Base-by-base conservation (phyloP, 1,284 basidiomycete genomes). In the Rhodotorula glutinis region DNA sequence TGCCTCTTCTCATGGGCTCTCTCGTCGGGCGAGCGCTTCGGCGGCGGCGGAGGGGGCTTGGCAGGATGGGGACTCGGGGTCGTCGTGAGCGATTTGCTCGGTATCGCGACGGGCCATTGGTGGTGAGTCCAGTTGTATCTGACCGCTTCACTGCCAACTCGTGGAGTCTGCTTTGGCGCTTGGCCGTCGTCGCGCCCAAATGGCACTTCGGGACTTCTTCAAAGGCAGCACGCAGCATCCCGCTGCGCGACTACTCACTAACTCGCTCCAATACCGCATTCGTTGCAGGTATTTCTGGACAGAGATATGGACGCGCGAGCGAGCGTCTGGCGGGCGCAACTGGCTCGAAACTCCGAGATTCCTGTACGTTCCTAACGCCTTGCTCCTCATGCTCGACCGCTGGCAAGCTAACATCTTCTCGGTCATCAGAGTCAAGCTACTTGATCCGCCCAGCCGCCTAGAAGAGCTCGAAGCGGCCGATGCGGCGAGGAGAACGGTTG, bases 231-330 rank as follows among this genome's bases (percentile, higher is more conserved):
- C n/a, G n/a, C n/a, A n/a, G n/a, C n/a, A n/a, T n/a, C n/a, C n/a
- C n/a, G n/a, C n/a, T n/a, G n/a, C n/a, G n/a, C n/a, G n/a, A n/a
- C n/a, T n/a, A n/a, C n/a, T n/a, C n/a, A n/a, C n/a, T n/a, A n/a
- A n/a, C n/a, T n/a, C n/a, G n/a, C n/a, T n/a, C n/a, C n/a, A n/a
- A n/a, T n/a, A n/a, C n/a, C n/a, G n/a, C n/a, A n/a, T n/a, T n/a
- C n/a, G n/a, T n/a, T n/a, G 46, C 60, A 72, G 71, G 57, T 96
- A 94, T 87, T 98, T 98, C 80, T 79, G 96, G 74, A 84, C 91
- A 62, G 93, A 97, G 75, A 90, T 95, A 3, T 98, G 95, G 96
- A 88, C 89, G 30, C 82, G 91, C 67, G 95, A 98, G 80, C 90
- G 94, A 85, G 81, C 87, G 4, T 90, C 89, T 25, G 89, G 89